These are phyloP conservation scores for Rhodamnia argentea DNA, from an alignment of 345 rosid genomes.

Conservation along the genomic window DNA sequence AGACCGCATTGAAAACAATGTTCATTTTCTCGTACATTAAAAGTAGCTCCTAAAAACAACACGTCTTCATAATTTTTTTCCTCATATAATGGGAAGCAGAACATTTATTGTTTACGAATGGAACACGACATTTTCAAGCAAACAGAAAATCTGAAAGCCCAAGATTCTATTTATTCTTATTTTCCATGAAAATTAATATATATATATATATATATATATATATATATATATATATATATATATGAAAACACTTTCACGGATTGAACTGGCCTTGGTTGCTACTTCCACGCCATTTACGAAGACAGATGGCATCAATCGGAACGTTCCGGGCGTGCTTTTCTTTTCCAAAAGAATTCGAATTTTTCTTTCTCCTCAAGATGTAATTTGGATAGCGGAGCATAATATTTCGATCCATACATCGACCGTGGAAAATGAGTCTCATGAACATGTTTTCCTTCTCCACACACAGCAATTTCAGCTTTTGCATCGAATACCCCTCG, in stretches of 20 bases:
- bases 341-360: neutral
- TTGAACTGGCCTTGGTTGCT: neutral
- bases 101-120: neutral
- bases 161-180: neutral
- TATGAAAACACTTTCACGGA: neutral
- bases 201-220: too few species aligned
- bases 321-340: neutral
- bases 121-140: neutral
- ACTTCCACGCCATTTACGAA: neutral
- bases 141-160: neutral
- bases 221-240: too few species aligned
- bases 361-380: neutral
- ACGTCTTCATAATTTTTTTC: neutral
- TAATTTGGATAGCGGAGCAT: neutral
- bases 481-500: too few species aligned
- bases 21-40: neutral
- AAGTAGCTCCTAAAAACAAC: neutral
- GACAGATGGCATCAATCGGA: neutral
- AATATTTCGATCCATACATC: neutral
- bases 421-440: neutral
- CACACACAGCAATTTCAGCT: too few species aligned
- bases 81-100: neutral
- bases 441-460: neutral
- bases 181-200: neutral
- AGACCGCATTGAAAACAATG: neutral